A percentile compares a stretch with the other conserved stretches of the same genome.
These are phyloP conservation scores for Diutina mesorugosa DNA, from an alignment of 1,139 yeast genomes.

Conservation along the genomic window DNA sequence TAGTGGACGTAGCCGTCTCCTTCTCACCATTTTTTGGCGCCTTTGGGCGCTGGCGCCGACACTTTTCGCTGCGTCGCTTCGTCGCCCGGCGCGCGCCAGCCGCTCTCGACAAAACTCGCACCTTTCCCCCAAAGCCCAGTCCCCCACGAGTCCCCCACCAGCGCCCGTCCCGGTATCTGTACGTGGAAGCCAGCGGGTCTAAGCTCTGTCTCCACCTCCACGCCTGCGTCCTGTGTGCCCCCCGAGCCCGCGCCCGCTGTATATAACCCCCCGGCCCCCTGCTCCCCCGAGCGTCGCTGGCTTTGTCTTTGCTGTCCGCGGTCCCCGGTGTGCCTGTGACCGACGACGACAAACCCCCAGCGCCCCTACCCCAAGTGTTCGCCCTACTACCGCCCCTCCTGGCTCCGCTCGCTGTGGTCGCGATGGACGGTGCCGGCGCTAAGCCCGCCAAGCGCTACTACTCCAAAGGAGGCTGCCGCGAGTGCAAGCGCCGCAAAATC, in stretches of 20 bases:
- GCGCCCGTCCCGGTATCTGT: background rate
- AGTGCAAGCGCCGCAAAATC: slow-evolving; percentile 28
- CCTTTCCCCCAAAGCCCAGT: background rate
- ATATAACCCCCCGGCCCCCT: no score
- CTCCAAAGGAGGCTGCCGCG: slow-evolving; percentile 26
- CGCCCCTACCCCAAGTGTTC: background rate
- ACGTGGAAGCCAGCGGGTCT: background rate
- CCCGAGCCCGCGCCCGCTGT: no score
- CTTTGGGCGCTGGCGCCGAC: no score
- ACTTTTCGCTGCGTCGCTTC: no score
- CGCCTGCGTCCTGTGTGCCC: no score
- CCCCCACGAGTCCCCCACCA: background rate
- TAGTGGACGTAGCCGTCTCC: no score
- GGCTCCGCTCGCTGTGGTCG: background rate
- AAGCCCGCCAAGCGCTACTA: slow-evolving; percentile 9
- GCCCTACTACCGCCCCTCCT: background rate
- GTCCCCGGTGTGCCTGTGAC: background rate
- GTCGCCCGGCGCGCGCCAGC: background rate
- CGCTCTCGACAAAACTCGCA: background rate
- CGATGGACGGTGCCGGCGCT: background rate
- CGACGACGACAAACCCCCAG: background rate
- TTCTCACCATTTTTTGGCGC: no score
- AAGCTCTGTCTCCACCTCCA: no score
- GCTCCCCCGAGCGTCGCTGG: no score
- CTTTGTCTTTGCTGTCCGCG: background rate